phyloP scores from a whole-genome alignment of 441 rosid genomes.

The Populus tomentosa region DNA sequence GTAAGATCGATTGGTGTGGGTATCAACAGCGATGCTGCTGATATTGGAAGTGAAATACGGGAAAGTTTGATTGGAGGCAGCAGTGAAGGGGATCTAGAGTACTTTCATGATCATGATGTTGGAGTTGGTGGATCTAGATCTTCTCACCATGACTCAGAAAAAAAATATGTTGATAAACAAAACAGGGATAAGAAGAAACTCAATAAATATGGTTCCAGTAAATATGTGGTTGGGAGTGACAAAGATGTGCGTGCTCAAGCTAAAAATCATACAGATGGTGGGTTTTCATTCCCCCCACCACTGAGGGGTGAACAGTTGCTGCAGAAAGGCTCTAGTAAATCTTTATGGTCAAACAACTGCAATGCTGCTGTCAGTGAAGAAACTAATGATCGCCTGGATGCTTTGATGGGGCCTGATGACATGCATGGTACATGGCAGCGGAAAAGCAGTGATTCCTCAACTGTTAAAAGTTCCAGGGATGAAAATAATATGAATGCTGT shows the following conservation, averaged over 20 bases:
- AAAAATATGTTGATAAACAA: slow-evolving; percentile 39
- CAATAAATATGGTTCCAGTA: slow-evolving; percentile 10
- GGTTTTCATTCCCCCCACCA: slow-evolving; percentile 75
- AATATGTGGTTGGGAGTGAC: slow-evolving; percentile 42
- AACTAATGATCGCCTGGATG: slow-evolving; percentile 43
- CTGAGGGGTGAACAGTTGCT: slow-evolving; percentile 50
- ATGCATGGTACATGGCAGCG: slow-evolving; percentile 70
- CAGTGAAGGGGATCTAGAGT: slow-evolving; percentile 83
- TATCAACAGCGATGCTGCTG: slow-evolving; percentile 84
- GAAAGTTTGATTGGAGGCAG: slow-evolving; percentile 84
- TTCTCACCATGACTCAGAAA: slow-evolving; percentile 46
- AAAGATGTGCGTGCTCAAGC: slow-evolving; percentile 37
- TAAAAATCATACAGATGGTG: slow-evolving; percentile 51
- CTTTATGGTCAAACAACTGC: slow-evolving; percentile 52
- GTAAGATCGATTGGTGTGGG: slow-evolving; percentile 98
- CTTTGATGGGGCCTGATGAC: slow-evolving; percentile 52
- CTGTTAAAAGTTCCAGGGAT: slow-evolving; percentile 60
- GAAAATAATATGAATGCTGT: slow-evolving; percentile 45
- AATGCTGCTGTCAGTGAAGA: slow-evolving; percentile 41
- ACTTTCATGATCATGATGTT: slow-evolving; percentile 50
- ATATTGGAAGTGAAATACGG: slow-evolving; percentile 75
- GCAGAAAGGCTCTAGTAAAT: slow-evolving; percentile 51
- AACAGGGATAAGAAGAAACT: slow-evolving; percentile 42
- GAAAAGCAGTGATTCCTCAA: slow-evolving; percentile 75
- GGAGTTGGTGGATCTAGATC: slow-evolving; percentile 42